Base-by-base conservation (phyloP, 208 protist genomes). In the Trypanosoma cruzi region DNA sequence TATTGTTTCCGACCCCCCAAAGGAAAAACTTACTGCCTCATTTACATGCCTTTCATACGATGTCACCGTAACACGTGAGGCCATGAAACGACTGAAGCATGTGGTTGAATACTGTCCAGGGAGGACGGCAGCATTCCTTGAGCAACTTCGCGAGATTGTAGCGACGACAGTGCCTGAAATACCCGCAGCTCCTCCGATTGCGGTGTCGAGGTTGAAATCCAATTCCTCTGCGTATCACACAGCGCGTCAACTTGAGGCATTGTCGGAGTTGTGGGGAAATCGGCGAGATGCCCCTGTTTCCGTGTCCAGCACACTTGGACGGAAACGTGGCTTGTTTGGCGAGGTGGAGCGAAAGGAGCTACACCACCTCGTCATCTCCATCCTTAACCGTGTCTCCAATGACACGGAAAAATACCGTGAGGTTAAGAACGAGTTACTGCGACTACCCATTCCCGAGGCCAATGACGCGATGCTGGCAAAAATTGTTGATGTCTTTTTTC, bases 331-430 rank as follows among this genome's bases (percentile, higher is more conserved):
- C 24, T 73, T 96, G 14, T 96, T 96, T 71, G 88, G 90, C 44
- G 80, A 77, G 10, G 82, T 80, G 46, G 81, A 81, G 63, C 73
- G 77, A 61, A 92, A 92, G 77, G 77, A 86, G 68, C 65, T 96
- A 20, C 81, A 92, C 29, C 84, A 93, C 36, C 83, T 86, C 76
- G 90, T 96, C 18, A 81, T 89, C 29, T 74, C 86, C 32, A 81
- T 94, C 44, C 88, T 96, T 28, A 96, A 96, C 76, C 87, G 90
- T 64, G 90, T 96, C 11, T 90, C 90, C 31, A 81, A 77, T 59
- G 87, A 96, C 57, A 60, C 83, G 8, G 75, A 61, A 22, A 93
- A 93, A 80, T 96, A 88, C 59, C 72, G 81, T 20, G 88, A 93
- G 73, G 82, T 96, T 20, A 89, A 87, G 69, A 92, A 94, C 73